Base-by-base conservation (phyloP, 148 eudicot genomes). In the Vaccinium myrtillus region DNA sequence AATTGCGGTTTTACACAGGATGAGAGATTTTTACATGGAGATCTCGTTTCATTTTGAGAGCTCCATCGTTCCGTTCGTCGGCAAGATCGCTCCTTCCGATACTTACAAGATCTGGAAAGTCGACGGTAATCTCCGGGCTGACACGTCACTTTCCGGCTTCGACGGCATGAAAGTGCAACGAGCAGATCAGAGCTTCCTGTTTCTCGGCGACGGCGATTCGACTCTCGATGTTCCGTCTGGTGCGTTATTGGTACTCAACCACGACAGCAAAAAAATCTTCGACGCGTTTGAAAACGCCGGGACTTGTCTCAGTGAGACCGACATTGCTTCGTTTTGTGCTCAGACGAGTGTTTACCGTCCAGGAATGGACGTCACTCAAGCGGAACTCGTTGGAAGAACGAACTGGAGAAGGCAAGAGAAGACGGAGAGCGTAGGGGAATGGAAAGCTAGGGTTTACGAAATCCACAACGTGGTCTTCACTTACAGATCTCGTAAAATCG, bases 221-320 rank as follows among this genome's bases (percentile, higher is more conserved):
- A 82, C 69, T 15, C 79, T 83, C 2, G 91, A 87, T 13, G 79
- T 93, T 83, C 91, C 98, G 0, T 84, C 89, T 48, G 99, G 99
- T 30, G 92, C 98, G 0, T 83, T 97, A 0, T 81, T 97, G 0
- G 94, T 97, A 3, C 82, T 97, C 4, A 97, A 97, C 81, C 96
- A 92, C 82, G 99, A 97, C 65, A 94, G 95, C 25, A 77, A 79
- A 16, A 93, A 90, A 79, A 91, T 94, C 67, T 94, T 83, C 76
- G 99, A 97, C 82, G 99, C 99, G 0, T 97, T 97, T 8, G 98
- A 97, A 81, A 97, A 93, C 63, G 98, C 99, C 2, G 99, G 98
- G 71, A 82, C 85, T 63, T 94, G 94, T 23, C 81, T 97, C 75
- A 83, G 88, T n/a, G 98, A 95, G 27, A 80, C 90, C 2, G 98